A percentile compares a stretch with the other conserved stretches of the same genome.
Conservation (phyloP, 495 filamentous ascomycete species). For the Penicillium paxilli region DNA sequence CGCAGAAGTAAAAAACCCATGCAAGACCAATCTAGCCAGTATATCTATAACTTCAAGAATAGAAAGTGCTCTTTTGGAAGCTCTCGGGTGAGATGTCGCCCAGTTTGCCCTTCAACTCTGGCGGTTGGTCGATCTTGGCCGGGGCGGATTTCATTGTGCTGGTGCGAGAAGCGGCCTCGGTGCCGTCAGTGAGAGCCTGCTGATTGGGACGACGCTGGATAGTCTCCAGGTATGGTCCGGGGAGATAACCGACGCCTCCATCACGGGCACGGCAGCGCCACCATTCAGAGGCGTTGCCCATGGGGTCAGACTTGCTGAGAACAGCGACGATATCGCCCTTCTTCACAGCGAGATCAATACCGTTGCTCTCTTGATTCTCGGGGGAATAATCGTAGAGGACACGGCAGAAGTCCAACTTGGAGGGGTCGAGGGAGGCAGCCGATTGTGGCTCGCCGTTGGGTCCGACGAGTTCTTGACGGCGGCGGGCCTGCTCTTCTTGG, state of each 20-base stretch:
- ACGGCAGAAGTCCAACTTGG: conserved; percentile 92
- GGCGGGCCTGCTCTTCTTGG: conserved; percentile 77
- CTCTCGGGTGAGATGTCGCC: conserved; percentile 75
- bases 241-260: conserved; percentile 87
- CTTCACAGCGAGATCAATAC: conserved; percentile 86
- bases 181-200: conserved; percentile 50
- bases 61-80: conserved; percentile 89
- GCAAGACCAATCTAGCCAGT: neutral
- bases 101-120: conserved; percentile 47
- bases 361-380: conserved; percentile 61
- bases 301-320: conserved; percentile 86
- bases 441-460: conserved; percentile 49
- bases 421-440: conserved; percentile 66
- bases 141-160: conserved; percentile 58
- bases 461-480: conserved; percentile 52
- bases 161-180: conserved; percentile 50
- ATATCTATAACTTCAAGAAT: conserved; percentile 36
- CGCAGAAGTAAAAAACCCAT: neutral
- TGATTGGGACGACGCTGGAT: conserved; percentile 68
- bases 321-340: conserved; percentile 97
- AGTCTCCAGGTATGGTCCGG: conserved; percentile 82
- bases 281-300: conserved; percentile 92
- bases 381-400: conserved; percentile 92
- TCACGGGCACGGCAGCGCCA: conserved; percentile 95
- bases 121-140: conserved; percentile 24